Base-by-base conservation (phyloP, 805 yeast species). In the Blastobotrys parvus region DNA sequence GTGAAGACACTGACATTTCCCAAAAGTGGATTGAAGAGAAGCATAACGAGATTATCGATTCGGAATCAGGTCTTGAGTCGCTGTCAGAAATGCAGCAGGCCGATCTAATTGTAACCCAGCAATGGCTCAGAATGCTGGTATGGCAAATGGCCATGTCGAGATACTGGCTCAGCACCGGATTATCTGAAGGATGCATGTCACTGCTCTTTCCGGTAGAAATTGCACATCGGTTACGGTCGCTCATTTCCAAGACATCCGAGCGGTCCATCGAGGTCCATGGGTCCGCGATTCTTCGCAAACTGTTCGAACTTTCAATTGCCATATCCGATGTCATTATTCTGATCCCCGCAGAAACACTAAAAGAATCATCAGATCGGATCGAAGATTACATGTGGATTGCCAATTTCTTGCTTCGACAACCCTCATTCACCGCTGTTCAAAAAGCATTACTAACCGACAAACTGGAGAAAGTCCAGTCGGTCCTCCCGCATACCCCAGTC, bases 71-170 rank as follows among this genome's bases (percentile, higher is more conserved):
- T 16, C 16, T 44, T 15, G 39, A 34, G 19, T 16, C 21, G 10
- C 41, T 46, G 15, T 16, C 45, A 3, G 47, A 44, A 18, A 44
- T 44, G 45, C 47, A 44, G 40, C 43, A 41, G 31, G 50, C 40
- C 3, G 50, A 46, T 19, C 41, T 41, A 20, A 41, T 44, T 7
- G 39, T 46, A 13, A 46, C 45, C 6, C 50, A 46, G 42, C 47
- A 44, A 32, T 46, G 50, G 50, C 43, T 46, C 21, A 40, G 41
- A 22, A 41, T 46, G 42, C 36, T 46, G 21, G 43, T 46, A n/a
- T 46, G 50, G 50, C 42, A 46, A 33, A 44, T 46, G 45, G 42
- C 47, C 30, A 40, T 44, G 47, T 37, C 45, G 4, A 42, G 43
- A 15, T 44, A 41, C 22, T 23, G 39, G 21, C 25, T 46, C n/a